Conservation (phyloP, 1,139 yeast species). For the Sugiyamaella paludigena region DNA sequence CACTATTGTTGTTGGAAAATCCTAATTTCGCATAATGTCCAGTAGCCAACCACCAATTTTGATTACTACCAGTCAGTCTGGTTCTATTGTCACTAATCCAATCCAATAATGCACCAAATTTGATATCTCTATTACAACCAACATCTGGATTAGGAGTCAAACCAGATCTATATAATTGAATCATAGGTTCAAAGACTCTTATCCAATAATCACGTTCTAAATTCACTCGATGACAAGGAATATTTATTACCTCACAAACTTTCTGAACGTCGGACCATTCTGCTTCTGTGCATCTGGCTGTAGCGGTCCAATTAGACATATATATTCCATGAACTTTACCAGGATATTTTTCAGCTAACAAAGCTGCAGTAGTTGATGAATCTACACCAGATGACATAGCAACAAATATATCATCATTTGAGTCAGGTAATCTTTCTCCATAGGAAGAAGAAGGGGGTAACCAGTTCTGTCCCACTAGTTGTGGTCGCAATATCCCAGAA, state of each 20-base stretch:
- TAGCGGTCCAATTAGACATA: constrained; percentile 89
- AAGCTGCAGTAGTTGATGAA: constrained; percentile 83
- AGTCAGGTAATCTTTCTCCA: background rate
- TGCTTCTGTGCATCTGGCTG: constrained; percentile 70
- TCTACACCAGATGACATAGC: constrained; percentile 99
- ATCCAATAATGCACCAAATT: constrained; percentile 74
- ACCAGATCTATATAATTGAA: constrained; percentile 66
- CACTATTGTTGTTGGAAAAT: constrained; percentile 32
- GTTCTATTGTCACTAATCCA: constrained; percentile 42
- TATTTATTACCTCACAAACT: constrained; percentile 58
- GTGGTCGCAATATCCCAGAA: no score
- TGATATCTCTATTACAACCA: constrained; percentile 77
- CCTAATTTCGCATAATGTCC: constrained; percentile 83
- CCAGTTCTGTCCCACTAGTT: no score
- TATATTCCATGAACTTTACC: constrained; percentile 68
- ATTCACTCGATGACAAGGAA: constrained; percentile 73
- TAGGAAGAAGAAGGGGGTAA: background rate
- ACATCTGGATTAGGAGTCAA: constrained; percentile 94
- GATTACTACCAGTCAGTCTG: constrained; percentile 25
- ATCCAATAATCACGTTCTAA: constrained; percentile 92
- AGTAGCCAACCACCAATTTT: constrained; percentile 82
- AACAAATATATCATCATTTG: constrained; percentile 51
- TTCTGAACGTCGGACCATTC: constrained; percentile 84
- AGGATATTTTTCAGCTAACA: constrained; percentile 51
- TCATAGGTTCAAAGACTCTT: constrained; percentile 90